Base-by-base conservation (phyloP, 2,329 filamentous ascomycete genomes). In the Diaporthe sp. region DNA sequence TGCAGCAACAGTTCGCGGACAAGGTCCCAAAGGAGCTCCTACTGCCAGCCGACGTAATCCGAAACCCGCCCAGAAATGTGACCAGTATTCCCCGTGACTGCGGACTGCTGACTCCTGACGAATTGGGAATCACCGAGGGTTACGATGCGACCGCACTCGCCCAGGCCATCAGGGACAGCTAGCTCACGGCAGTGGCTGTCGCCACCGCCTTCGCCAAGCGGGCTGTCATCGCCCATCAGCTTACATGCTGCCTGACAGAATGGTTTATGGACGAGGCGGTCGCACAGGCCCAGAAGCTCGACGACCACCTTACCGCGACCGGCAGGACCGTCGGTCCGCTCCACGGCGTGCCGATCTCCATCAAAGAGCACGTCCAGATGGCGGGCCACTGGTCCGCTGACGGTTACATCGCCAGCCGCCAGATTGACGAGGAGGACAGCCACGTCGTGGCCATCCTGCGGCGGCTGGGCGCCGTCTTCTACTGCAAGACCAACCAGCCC, bases 401-500 rank as follows among this genome's bases (percentile, higher is more conserved):
- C 2, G 90, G 91, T 1, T 89, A 92, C 73, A 84, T 88, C 15
- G 8, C 85, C 84, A 39, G 84, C 87, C 76, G 89, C 85, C 55
- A 83, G 85, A 75, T 84, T 86, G 87, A 88, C 19, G 79, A 83
- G 15, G 81, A 85, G 42, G 89, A 92, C 79, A 85, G 89, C 8
- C 88, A 89, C 0, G 84, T 93, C 39, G 87, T 92, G 0, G 84
- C 86, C 0, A 83, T 92, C 1, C 82, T 94, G 13, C 83, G 88
- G 50, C 84, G 83, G 22, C 84, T 90, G 0, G 92, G 92, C 2
- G 92, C 92, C 1, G 86, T 93, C 1, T 85, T 91, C 61, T 91
- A 92, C 78, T 89, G 90, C 74, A 93, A 94, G 80, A 94, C 93
- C 0, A 94, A 93, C 72, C 87, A 93, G 8, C 92, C 92, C 0